phyloP scores from a whole-genome alignment of 1,284 basidiomycete genomes.

The Malassezia arunalokei region DNA sequence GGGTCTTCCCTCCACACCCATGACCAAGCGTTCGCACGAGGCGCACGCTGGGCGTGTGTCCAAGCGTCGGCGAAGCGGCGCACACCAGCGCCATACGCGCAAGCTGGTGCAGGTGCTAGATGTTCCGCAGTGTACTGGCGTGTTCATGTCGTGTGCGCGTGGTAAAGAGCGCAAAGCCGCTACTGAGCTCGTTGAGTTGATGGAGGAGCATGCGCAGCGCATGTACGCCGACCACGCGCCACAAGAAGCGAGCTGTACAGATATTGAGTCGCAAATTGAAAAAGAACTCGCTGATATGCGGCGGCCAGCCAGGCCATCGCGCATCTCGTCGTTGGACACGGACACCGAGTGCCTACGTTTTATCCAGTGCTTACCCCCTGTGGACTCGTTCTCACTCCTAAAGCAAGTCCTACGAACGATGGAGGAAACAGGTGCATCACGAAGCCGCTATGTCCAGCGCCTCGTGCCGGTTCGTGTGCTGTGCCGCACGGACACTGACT shows the following conservation, averaged over 20 bases:
- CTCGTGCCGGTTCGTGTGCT: constrained; percentile 5
- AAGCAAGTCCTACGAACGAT: constrained; percentile 21
- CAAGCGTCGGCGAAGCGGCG: not conserved
- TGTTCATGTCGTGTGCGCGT: constrained; percentile 32
- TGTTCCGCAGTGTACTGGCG: constrained; percentile 14
- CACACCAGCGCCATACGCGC: constrained; percentile 11
- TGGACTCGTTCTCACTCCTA: constrained; percentile 7
- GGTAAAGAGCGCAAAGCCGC: constrained; percentile 38
- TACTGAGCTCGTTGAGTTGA: constrained; percentile 28
- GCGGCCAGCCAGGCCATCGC: not conserved
- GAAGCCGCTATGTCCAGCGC: constrained; percentile 17
- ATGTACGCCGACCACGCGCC: constrained; percentile 3
- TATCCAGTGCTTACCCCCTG: constrained; percentile 15
- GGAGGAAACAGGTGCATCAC: constrained; percentile 23
- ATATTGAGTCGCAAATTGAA: constrained; percentile 36
- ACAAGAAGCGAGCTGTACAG: constrained; percentile 28
- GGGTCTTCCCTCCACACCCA: not conserved
- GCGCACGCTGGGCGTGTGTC: not conserved
- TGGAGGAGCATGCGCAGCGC: constrained; percentile 20
- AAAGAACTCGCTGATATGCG: constrained; percentile 26
- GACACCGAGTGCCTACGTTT: constrained; percentile 18
- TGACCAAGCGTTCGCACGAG: not conserved
- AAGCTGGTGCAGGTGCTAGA: not conserved
- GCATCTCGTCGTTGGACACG: constrained; percentile 5
- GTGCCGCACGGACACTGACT: constrained; percentile 6